Evolutionary conservation across 768 basidiomycete genomes (phyloP).

Genomic region (Termitomyces titanicus): DNA sequence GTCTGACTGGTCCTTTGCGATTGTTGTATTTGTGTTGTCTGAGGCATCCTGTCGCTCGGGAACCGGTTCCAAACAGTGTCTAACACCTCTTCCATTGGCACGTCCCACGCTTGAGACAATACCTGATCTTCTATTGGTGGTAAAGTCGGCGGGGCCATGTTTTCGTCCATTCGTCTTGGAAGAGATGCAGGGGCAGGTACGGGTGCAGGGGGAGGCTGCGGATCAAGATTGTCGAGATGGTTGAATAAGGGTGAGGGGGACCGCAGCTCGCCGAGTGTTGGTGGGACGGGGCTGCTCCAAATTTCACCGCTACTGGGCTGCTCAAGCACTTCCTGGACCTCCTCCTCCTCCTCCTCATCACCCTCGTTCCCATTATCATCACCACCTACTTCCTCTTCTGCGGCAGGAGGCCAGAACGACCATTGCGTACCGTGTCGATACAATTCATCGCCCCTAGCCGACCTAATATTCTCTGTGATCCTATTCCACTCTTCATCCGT

Average conservation of each 20-base stretch:
- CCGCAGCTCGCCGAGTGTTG: conserved; percentile 12
- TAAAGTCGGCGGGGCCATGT: conserved; percentile 9
- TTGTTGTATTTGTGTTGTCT: not conserved
- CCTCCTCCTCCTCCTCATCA: conserved; percentile 2
- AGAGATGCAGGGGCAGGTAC: not conserved
- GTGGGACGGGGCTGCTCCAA: conserved; percentile 8
- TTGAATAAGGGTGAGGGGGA: conserved; percentile 14
- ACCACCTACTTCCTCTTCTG: not conserved
- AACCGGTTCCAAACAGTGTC: conserved; percentile 1
- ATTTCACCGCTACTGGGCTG: not conserved
- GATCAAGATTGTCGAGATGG: conserved; percentile 6
- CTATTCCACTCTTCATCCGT: conserved; percentile 6
- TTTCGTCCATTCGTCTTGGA: not conserved
- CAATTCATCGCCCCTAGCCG: not conserved
- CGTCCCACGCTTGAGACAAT: not conserved
- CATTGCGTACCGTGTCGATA: not conserved
- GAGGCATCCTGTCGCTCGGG: not conserved
- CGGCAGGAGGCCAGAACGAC: conserved; percentile 4
- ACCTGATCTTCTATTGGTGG: conserved; percentile 12
- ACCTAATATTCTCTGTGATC: not conserved
- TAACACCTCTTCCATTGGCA: conserved; percentile 3
- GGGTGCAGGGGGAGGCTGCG: not conserved
- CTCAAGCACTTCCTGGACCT: conserved; percentile 3
- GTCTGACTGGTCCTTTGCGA: too few relatives aligned
- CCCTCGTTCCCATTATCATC: not conserved